Evolutionary conservation across 2,329 filamentous ascomycete genomes (phyloP).

Genomic region (Leptosphaerulina australis): DNA sequence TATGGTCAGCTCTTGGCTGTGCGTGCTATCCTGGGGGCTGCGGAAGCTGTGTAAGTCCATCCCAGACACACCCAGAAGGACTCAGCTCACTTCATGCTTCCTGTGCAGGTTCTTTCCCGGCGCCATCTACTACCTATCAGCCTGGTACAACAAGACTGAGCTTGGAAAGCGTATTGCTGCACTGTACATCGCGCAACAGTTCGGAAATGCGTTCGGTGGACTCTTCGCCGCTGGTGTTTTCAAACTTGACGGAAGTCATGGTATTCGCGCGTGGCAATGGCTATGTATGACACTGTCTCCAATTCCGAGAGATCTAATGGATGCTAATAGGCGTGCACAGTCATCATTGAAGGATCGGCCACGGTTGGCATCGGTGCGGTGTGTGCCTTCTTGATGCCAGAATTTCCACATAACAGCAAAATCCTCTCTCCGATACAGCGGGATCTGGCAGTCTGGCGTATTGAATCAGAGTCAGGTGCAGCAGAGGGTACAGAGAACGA

Average conservation of each 20-base stretch:
- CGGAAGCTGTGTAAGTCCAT: slow-evolving; percentile 26
- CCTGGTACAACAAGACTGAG: slow-evolving; percentile 66
- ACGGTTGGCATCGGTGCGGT: slow-evolving; percentile 27
- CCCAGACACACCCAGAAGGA: not conserved
- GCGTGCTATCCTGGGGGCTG: slow-evolving; percentile 33
- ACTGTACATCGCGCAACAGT: slow-evolving; percentile 45
- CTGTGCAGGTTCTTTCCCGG: slow-evolving; percentile 61
- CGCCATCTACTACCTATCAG: slow-evolving; percentile 64
- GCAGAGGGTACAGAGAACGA: slow-evolving; percentile 42
- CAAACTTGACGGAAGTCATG: slow-evolving; percentile 29
- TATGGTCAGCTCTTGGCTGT: slow-evolving; percentile 28
- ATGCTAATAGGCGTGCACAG: slow-evolving; percentile 1
- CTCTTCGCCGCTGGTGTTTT: slow-evolving; percentile 48
- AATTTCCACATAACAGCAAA: slow-evolving; percentile 28
- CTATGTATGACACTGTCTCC: slow-evolving; percentile 16
- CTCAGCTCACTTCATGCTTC: not conserved
- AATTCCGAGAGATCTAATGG: too few species aligned
- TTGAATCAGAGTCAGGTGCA: slow-evolving; percentile 27
- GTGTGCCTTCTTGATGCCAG: slow-evolving; percentile 29
- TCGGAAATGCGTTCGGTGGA: slow-evolving; percentile 50
- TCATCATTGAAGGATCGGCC: slow-evolving; percentile 24
- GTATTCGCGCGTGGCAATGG: slow-evolving; percentile 41
- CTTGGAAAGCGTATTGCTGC: slow-evolving; percentile 41
- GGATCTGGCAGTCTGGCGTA: slow-evolving; percentile 29
- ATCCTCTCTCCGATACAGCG: slow-evolving; percentile 19